Conservation (phyloP, 306 rosid genomes). For the Glycine soja region DNA sequence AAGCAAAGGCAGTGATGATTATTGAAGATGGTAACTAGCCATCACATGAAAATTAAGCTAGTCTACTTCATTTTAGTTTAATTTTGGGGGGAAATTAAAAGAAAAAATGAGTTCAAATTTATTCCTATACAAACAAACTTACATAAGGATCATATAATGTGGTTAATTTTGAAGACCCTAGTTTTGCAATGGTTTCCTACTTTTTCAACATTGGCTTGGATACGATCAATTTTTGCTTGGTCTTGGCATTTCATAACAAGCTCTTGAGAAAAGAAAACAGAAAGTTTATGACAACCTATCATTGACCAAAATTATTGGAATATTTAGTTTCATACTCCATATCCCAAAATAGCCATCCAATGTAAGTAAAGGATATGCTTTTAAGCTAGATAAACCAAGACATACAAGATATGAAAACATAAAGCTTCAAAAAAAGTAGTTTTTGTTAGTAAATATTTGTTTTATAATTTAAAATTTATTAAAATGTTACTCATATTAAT, state of each 20-base stretch:
- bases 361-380: slow-evolving; percentile 31
- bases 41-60: slow-evolving; percentile 10
- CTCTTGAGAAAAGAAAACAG: slow-evolving; percentile 58
- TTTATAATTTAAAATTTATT: no score
- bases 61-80: slow-evolving; percentile 15
- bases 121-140: background rate
- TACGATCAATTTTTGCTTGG: slow-evolving; percentile 72
- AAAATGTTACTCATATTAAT: no score
- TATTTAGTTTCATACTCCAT: slow-evolving; percentile 35
- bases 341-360: slow-evolving; percentile 4
- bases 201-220: slow-evolving; percentile 73
- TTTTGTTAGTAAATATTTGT: no score
- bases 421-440: slow-evolving; percentile 93
- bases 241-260: slow-evolving; percentile 84
- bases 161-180: background rate
- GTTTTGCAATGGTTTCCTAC: slow-evolving; percentile 82
- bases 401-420: slow-evolving; percentile 97
- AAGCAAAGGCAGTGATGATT: background rate
- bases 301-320: slow-evolving; percentile 39
- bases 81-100: background rate
- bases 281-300: slow-evolving; percentile 25
- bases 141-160: background rate
- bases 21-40: slow-evolving; percentile 13
- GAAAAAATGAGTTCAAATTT: background rate
- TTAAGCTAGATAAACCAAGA: slow-evolving; percentile 41